These are phyloP conservation scores for Penicillium freii DNA, from an alignment of 2,329 filamentous ascomycete species.

Conservation along the genomic window DNA sequence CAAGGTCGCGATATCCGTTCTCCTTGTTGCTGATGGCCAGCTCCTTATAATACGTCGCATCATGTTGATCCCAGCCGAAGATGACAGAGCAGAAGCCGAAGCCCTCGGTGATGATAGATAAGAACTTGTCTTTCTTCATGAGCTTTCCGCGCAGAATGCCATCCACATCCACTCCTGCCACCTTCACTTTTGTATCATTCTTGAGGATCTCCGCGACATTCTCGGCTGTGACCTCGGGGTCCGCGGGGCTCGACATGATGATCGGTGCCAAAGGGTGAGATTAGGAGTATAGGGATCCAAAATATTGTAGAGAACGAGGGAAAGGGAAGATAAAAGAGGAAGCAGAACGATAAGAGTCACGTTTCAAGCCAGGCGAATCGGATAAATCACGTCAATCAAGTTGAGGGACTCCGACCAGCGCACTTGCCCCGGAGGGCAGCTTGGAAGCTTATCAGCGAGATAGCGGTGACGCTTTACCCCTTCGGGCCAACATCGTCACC, in stretches of 20 bases:
- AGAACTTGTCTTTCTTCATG: slow-evolving; percentile 88
- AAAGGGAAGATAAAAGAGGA: background rate
- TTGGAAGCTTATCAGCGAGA: slow-evolving; percentile 7
- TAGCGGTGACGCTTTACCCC: slow-evolving; percentile 6
- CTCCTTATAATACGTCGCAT: slow-evolving; percentile 82
- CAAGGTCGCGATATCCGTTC: slow-evolving; percentile 83
- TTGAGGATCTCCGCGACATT: slow-evolving; percentile 65
- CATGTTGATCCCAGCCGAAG: slow-evolving; percentile 98
- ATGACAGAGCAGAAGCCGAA: slow-evolving; percentile 95
- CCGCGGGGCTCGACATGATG: slow-evolving; percentile 13
- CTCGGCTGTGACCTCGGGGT: slow-evolving; percentile 52
- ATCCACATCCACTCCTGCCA: slow-evolving; percentile 84
- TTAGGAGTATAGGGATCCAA: background rate
- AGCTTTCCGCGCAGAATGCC: slow-evolving; percentile 85
- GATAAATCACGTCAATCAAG: background rate
- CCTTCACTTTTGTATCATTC: slow-evolving; percentile 75
- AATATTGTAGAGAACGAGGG: background rate
- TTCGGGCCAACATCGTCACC: slow-evolving; percentile 11
- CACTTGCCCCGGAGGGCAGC: background rate
- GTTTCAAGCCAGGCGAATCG: background rate
- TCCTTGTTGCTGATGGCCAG: slow-evolving; percentile 84
- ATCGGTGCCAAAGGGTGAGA: background rate
- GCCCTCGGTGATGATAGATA: slow-evolving; percentile 73
- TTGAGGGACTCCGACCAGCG: background rate
- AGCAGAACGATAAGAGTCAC: background rate